A percentile compares a stretch with the other conserved stretches of the same genome.
Evolutionary conservation across 1,139 yeast genomes (phyloP).

Genomic region (Pichia sp.): DNA sequence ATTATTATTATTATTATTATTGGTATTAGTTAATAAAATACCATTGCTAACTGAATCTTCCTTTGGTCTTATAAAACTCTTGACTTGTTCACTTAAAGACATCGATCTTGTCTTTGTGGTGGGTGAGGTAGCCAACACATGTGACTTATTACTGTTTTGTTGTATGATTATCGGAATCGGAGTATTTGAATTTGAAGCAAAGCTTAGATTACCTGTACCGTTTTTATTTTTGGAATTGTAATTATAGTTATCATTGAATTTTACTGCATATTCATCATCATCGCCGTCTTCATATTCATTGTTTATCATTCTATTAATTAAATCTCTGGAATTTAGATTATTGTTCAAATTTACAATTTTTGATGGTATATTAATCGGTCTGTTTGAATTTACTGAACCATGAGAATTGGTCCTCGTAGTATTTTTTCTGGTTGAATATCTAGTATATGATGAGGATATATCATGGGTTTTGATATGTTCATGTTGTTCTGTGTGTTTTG

Average conservation of each 20-base stretch:
- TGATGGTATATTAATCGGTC: constrained; percentile 3
- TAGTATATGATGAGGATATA: neutral
- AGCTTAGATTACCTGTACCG: constrained; percentile 6
- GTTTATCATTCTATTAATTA: constrained; percentile 29
- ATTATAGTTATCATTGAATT: constrained; percentile 15
- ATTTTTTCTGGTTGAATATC: neutral
- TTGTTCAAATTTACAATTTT: constrained; percentile 7
- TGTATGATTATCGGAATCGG: constrained; percentile 13
- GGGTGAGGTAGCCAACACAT: neutral
- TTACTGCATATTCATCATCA: constrained; percentile 19
- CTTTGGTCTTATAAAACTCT: constrained; percentile 28
- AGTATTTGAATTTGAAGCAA: constrained; percentile 15
- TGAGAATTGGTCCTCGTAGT: constrained; percentile 8
- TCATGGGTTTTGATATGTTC: neutral
- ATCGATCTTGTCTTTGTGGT: constrained; percentile 17
- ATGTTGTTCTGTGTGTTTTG: neutral
- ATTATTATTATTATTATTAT: neutral
- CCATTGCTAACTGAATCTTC: constrained; percentile 25
- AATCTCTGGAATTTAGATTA: constrained; percentile 25
- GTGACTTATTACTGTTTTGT: neutral
- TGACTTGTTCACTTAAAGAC: constrained; percentile 34
- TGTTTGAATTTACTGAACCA: constrained; percentile 1
- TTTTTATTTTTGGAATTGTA: neutral
- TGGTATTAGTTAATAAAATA: constrained; percentile 17
- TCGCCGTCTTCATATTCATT: constrained; percentile 31